Evolutionary conservation across 2,329 filamentous ascomycete species (phyloP).

Genomic region (Metarhizium rileyi): DNA sequence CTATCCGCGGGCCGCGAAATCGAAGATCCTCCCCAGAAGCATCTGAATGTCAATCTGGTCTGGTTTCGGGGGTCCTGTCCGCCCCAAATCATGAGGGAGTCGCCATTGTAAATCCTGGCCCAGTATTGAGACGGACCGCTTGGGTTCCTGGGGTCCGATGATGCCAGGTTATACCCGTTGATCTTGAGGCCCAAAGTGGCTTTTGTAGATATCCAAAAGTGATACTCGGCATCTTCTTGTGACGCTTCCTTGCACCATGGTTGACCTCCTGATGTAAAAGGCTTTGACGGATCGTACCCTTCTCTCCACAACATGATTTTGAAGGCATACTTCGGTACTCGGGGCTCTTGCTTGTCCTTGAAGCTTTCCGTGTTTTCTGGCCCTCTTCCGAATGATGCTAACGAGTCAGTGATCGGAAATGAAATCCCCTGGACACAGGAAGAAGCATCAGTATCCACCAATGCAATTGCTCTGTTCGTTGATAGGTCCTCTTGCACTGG

Average conservation of each 20-base stretch:
- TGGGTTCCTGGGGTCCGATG: slow-evolving; percentile 44
- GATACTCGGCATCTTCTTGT: slow-evolving; percentile 43
- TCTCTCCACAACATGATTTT: slow-evolving; percentile 67
- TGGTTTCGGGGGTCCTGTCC: slow-evolving; percentile 29
- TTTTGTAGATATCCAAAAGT: slow-evolving; percentile 71
- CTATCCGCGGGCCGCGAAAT: slow-evolving; percentile 22
- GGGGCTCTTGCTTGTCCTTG: slow-evolving; percentile 50
- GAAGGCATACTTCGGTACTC: slow-evolving; percentile 74
- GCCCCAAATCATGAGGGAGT: slow-evolving; percentile 65
- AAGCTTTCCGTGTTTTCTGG: slow-evolving; percentile 60
- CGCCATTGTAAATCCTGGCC: slow-evolving; percentile 67
- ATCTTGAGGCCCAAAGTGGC: slow-evolving; percentile 66
- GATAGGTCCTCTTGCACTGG: slow-evolving; percentile 21
- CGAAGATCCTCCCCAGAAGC: slow-evolving; percentile 47
- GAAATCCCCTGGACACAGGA: slow-evolving; percentile 56
- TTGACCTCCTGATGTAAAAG: slow-evolving; percentile 44
- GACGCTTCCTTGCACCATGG: slow-evolving; percentile 26
- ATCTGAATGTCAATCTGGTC: slow-evolving; percentile 41
- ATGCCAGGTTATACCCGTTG: slow-evolving; percentile 58
- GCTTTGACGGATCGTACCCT: slow-evolving; percentile 50
- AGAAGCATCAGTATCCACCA: slow-evolving; percentile 52
- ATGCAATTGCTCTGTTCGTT: slow-evolving; percentile 45
- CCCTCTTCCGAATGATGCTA: slow-evolving; percentile 71
- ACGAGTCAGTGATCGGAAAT: slow-evolving; percentile 54
- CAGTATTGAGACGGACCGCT: slow-evolving; percentile 46